These are phyloP conservation scores for Atkinsonella texensis DNA, from an alignment of 2,329 filamentous ascomycete genomes.

Conservation along the genomic window DNA sequence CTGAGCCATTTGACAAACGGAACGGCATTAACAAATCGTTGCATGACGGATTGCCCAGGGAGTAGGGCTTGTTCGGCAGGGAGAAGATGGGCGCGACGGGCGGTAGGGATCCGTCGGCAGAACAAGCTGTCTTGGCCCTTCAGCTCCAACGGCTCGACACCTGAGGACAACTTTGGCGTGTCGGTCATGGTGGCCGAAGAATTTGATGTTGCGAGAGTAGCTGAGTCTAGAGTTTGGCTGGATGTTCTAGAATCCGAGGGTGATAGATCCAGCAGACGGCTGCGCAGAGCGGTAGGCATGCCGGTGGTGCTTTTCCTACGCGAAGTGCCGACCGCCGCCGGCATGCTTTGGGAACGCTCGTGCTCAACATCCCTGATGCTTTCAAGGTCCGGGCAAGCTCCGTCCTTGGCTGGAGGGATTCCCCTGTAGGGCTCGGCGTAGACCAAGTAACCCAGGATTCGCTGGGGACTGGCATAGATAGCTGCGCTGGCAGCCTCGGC, in stretches of 20 bases:
- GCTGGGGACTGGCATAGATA: conserved; percentile 57
- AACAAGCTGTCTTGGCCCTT: conserved; percentile 29
- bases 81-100: conserved; percentile 51
- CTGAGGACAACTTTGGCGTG: conserved; percentile 6
- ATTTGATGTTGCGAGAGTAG: conserved; percentile 33
- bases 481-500: conserved; percentile 59
- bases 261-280: conserved; percentile 27
- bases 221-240: conserved; percentile 46
- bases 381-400: conserved; percentile 44
- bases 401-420: conserved; percentile 50
- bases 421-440: conserved; percentile 60
- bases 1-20: conserved; percentile 64
- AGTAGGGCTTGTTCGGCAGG: conserved; percentile 60
- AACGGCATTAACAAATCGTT: conserved; percentile 51
- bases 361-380: conserved; percentile 21
- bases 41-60: conserved; percentile 52
- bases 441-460: conserved; percentile 57
- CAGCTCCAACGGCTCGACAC: conserved; percentile 18
- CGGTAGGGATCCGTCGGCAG: conserved; percentile 54
- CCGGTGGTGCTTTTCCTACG: conserved; percentile 16
- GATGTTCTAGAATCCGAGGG: conserved; percentile 36
- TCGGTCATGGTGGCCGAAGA: conserved; percentile 34
- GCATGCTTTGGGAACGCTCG: conserved; percentile 24
- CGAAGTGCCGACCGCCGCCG: conserved; percentile 16
- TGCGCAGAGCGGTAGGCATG: conserved; percentile 24